Conservation (phyloP, 2,329 filamentous ascomycete genomes). For the Botryotinia narcissicola region DNA sequence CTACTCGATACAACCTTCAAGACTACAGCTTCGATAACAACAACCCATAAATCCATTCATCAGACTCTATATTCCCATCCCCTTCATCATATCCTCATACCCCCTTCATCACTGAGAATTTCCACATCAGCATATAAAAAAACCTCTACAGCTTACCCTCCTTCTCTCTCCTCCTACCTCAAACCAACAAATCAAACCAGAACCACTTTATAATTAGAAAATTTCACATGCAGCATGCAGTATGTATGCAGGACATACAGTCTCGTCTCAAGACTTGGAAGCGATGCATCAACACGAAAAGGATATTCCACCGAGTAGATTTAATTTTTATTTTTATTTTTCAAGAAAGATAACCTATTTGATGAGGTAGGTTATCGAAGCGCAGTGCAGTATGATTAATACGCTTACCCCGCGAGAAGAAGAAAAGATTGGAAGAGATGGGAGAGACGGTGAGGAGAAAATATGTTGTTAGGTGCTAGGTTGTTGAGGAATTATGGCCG, state of each 20-base stretch:
- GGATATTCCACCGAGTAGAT: background rate
- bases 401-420: background rate
- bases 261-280: background rate
- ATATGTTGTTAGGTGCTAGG: background rate
- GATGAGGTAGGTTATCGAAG: background rate
- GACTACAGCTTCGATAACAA: background rate
- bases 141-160: background rate
- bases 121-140: background rate
- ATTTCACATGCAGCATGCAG: background rate
- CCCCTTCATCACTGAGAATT: background rate
- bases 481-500: too few relatives aligned
- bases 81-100: background rate
- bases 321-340: too few relatives aligned
- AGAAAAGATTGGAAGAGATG: rapidly evolving
- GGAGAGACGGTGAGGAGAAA: background rate
- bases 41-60: rapidly evolving
- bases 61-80: background rate
- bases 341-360: too few relatives aligned
- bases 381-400: background rate
- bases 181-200: background rate
- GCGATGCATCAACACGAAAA: background rate
- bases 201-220: background rate
- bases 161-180: background rate
- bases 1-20: background rate
- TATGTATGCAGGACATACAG: background rate